Base-by-base conservation (phyloP, 495 filamentous ascomycete genomes). In the Xeromyces bisporus region DNA sequence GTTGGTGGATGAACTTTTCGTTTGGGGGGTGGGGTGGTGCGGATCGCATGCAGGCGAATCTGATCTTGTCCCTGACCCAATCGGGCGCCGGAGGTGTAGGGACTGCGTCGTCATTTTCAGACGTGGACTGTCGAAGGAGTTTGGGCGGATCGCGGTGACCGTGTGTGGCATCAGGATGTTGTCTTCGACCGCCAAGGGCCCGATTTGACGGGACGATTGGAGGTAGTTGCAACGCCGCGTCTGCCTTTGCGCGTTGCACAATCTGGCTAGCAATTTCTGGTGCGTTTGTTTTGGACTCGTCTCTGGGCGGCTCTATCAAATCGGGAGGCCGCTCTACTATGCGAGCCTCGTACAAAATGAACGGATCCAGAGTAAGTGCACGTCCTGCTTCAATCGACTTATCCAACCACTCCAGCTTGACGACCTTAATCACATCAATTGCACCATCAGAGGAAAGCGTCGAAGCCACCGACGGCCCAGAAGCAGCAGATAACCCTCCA, bases 11-110 rank as follows among this genome's bases (percentile, higher is more conserved):
- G 55, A 97, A 97, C 0, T 43, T 48, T 29, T 70, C 62, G 43
- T 96, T 96, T 1, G 82, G 80, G 0, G 72, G 61, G 28, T 73
- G 55, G 1, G 67, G 41, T 0, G 79, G 80, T 2, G 82, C 76
- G 1, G 72, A 71, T 16, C 91, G 78, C 48, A 91, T 64, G 40
- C 89, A 96, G 8, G 85, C 74, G 45, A 84, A 93, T 3, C 68
- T 60, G 7, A 75, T 65, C 10, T 75, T 61, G 39, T 67, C 41
- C 15, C 53, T 57, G 2, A 91, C 66, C 62, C 74, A 92, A 2
- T 73, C 64, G 9, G 85, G 85, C 66, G 58, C n/a, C 52, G 69
- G 26, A 58, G 79, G 35, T 69, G 55, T 9, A 39, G 54, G 43
- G 23, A 38, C 29, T 10, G 48, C 46, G 33, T 67, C 60, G 1